Percentiles rank a stretch among this genome's conserved stretches.
phyloP scores from a whole-genome alignment of 2,329 filamentous ascomycete species.

The Teratosphaeria epicoccoides region DNA sequence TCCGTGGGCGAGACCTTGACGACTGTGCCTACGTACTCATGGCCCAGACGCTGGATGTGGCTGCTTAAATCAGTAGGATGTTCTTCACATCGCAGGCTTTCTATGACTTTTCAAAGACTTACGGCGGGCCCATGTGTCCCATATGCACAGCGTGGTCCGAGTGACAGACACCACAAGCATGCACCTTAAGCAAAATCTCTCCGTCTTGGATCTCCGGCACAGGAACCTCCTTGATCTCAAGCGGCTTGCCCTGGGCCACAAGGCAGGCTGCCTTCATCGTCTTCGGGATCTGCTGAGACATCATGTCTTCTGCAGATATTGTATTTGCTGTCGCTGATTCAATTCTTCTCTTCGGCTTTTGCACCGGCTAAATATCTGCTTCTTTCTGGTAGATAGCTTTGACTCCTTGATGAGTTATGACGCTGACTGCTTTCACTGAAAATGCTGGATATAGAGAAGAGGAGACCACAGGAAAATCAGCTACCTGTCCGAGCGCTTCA shows the following conservation, averaged over 20 bases:
- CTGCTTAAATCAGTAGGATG: slow-evolving; percentile 26
- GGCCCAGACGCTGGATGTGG: slow-evolving; percentile 37
- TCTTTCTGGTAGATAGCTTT: no score
- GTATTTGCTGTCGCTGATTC: neutral
- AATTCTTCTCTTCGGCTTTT: neutral
- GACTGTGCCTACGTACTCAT: slow-evolving; percentile 61
- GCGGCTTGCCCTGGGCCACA: slow-evolving; percentile 40
- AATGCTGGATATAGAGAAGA: neutral
- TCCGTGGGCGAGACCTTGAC: slow-evolving; percentile 47
- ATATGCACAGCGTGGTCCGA: slow-evolving; percentile 42
- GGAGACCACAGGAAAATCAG: neutral
- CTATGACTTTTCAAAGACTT: slow-evolving; percentile 1
- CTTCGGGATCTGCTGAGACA: slow-evolving; percentile 36
- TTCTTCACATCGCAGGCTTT: neutral
- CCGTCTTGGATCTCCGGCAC: slow-evolving; percentile 46
- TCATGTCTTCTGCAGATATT: neutral
- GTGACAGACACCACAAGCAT: slow-evolving; percentile 63
- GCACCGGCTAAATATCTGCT: neutral
- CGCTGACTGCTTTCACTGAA: neutral
- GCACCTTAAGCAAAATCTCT: slow-evolving; percentile 59
- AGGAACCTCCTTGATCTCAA: slow-evolving; percentile 49
- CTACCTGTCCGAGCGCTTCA: neutral
- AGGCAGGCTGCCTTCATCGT: slow-evolving; percentile 58
- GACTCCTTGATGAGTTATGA: no score
- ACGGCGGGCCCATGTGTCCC: slow-evolving; percentile 45